Evolutionary conservation across 2,329 filamentous ascomycete genomes (phyloP).

Genomic region (Cercospora janseana): DNA sequence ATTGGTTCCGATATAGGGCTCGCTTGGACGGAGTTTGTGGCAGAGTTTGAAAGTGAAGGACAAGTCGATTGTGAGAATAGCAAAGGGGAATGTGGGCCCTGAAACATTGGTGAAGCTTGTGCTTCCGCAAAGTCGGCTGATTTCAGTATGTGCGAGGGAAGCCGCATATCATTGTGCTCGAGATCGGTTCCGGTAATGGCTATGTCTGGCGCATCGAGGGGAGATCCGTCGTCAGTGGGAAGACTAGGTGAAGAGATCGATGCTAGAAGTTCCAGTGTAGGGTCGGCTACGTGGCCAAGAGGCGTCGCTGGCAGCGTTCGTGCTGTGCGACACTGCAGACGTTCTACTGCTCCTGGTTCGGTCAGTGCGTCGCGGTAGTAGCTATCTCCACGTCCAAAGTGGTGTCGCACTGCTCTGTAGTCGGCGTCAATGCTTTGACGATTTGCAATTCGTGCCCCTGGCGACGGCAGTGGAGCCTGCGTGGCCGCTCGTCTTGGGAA

Average conservation of each 20-base stretch:
- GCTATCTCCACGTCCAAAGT: conserved; percentile 10
- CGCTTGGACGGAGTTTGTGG: background rate
- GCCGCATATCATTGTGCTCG: conserved; percentile 6
- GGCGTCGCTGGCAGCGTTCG: conserved; percentile 5
- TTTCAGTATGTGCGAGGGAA: conserved; percentile 21
- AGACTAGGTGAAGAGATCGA: background rate
- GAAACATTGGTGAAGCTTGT: background rate
- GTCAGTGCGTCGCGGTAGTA: conserved; percentile 1
- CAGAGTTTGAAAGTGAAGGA: conserved; percentile 7
- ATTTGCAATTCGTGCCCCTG: conserved; percentile 31
- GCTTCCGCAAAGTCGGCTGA: conserved; percentile 12
- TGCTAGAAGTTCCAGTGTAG: background rate
- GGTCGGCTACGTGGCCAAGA: conserved; percentile 1
- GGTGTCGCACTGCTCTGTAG: conserved; percentile 8
- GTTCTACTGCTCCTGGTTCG: background rate
- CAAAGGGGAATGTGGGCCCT: conserved; percentile 8
- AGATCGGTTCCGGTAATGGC: background rate
- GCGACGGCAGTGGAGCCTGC: conserved; percentile 1
- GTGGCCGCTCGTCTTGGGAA: background rate
- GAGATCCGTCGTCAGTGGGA: background rate
- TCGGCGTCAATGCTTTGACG: conserved; percentile 19
- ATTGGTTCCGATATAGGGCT: background rate
- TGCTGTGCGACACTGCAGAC: conserved; percentile 2
- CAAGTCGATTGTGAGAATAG: conserved; percentile 18
- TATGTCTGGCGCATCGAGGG: background rate